These are phyloP conservation scores for Cucurbita moschata DNA, from an alignment of 306 rosid genomes.

Conservation along the genomic window DNA sequence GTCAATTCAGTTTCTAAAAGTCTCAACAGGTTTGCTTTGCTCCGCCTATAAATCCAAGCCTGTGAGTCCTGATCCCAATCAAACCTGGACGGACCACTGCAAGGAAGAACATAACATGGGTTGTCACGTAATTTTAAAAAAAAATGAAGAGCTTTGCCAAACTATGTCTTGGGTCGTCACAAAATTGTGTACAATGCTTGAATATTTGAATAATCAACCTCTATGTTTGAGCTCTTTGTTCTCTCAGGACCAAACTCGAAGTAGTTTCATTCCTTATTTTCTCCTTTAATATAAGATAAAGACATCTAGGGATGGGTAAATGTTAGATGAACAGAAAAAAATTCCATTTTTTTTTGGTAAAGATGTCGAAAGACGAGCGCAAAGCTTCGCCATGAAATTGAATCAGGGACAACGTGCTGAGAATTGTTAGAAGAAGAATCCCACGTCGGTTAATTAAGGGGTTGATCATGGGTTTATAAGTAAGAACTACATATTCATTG, in stretches of 20 bases:
- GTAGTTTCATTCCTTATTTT: neutral
- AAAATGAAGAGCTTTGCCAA: no score
- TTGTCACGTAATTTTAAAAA: neutral
- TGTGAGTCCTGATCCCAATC: conserved; percentile 62
- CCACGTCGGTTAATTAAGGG: no score
- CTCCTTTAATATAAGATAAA: neutral
- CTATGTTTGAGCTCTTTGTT: neutral
- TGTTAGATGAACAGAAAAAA: neutral
- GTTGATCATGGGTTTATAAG: no score
- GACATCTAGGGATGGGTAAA: neutral
- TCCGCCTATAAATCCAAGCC: conserved; percentile 81
- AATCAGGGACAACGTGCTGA: neutral
- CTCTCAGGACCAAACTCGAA: neutral
- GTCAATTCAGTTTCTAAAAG: conserved; percentile 49
- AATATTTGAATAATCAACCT: neutral
- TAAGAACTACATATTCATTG: no score
- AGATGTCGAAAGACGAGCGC: neutral
- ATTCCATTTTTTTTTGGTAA: neutral
- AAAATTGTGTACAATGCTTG: neutral
- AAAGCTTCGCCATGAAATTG: neutral
- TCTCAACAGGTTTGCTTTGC: conserved; percentile 33
- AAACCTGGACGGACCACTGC: conserved; percentile 84
- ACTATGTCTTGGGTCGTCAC: neutral
- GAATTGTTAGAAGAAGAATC: no score
- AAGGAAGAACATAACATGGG: neutral